phyloP scores from a whole-genome alignment of 2,329 filamentous ascomycete species.

The Colletotrichum sp. region DNA sequence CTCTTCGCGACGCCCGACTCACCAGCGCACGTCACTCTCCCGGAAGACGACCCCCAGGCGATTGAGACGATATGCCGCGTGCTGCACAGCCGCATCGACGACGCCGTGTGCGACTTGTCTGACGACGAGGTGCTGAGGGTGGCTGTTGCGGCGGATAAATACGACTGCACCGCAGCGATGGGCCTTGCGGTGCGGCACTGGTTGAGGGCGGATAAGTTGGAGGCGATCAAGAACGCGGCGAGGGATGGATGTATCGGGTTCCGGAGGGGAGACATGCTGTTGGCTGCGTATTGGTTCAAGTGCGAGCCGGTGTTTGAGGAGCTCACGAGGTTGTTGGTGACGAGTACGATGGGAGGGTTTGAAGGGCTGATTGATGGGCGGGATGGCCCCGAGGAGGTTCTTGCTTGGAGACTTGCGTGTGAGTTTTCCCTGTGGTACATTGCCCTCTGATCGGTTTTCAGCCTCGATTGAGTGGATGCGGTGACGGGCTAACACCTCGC shows the following conservation, averaged over 20 bases:
- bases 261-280: not conserved
- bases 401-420: not conserved
- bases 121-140: not conserved
- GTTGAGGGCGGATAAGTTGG: not conserved
- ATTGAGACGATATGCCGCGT: not conserved
- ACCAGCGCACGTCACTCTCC: not conserved
- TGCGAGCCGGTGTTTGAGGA: not conserved
- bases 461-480: no score
- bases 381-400: not conserved
- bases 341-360: not conserved
- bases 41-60: not conserved
- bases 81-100: not conserved
- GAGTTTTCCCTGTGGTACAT: not conserved
- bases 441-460: no score
- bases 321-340: not conserved
- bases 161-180: not conserved
- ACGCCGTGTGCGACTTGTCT: not conserved
- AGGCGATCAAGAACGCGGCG: not conserved
- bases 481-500: no score
- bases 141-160: not conserved
- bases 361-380: not conserved
- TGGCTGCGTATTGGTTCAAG: conserved; percentile 2
- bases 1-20: not conserved
- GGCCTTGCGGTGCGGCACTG: not conserved
- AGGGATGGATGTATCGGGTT: not conserved